phyloP scores from a whole-genome alignment of 208 protist genomes.

The Acanthamoeba lenticulata region DNA sequence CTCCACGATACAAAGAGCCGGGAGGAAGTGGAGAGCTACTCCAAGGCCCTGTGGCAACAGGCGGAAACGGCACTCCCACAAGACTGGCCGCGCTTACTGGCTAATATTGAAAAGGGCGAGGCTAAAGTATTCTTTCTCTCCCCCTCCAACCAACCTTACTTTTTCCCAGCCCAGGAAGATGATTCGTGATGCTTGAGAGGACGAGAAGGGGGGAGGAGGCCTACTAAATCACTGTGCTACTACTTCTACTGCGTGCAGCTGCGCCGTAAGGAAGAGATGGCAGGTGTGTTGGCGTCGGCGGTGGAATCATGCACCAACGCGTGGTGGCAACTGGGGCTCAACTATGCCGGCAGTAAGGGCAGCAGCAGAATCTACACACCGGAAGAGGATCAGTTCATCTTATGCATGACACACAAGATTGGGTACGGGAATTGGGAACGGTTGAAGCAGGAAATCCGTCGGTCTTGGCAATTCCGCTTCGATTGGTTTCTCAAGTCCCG shows the following conservation, averaged over 20 bases:
- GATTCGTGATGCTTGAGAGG: too few species aligned
- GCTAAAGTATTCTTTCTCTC: not conserved
- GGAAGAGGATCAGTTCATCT: conserved; percentile 83
- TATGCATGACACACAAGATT: conserved; percentile 83
- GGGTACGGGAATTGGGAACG: conserved; percentile 82
- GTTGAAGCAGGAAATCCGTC: conserved; percentile 79
- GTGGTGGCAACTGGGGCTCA: not conserved
- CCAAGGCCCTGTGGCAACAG: not conserved
- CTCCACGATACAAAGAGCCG: not conserved
- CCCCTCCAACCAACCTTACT: too few species aligned
- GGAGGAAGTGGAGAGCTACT: not conserved
- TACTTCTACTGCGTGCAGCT: too few species aligned
- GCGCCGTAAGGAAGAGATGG: not conserved
- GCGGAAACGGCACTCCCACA: not conserved
- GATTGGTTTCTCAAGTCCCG: conserved; percentile 89
- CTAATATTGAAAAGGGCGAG: conserved; percentile 54
- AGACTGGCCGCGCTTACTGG: not conserved
- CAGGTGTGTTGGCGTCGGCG: not conserved
- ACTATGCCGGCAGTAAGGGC: not conserved
- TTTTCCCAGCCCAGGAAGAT: not conserved
- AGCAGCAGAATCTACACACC: conserved; percentile 61
- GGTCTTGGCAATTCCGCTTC: conserved; percentile 86
- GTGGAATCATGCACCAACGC: not conserved
- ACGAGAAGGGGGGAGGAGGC: too few species aligned
- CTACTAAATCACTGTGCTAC: too few species aligned